These are phyloP conservation scores for Podospora pseudopauciseta DNA, from an alignment of 495 filamentous ascomycete species.

Conservation along the genomic window DNA sequence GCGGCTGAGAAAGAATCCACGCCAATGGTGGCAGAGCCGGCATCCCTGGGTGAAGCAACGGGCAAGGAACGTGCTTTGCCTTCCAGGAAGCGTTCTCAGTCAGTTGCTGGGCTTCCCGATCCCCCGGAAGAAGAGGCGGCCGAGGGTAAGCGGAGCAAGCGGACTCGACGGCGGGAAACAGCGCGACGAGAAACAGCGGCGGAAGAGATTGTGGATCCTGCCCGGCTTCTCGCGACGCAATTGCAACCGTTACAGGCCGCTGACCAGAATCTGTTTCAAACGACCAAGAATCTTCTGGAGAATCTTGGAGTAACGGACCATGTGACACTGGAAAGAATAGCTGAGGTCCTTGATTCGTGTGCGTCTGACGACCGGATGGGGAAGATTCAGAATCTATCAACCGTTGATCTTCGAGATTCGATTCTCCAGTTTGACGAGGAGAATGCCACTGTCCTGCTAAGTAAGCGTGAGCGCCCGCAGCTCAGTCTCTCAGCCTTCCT, in stretches of 20 bases:
- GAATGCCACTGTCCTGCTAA: conserved; percentile 39
- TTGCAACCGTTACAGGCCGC: conserved; percentile 63
- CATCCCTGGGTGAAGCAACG: conserved; percentile 20
- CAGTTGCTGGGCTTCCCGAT: conserved; percentile 57
- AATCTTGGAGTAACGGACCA: conserved; percentile 59
- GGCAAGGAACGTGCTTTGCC: conserved; percentile 33
- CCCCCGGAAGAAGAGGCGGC: conserved; percentile 53
- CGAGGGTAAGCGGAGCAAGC: conserved; percentile 73
- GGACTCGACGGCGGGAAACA: conserved; percentile 61
- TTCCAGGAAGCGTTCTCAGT: conserved; percentile 62
- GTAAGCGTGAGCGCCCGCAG: conserved; percentile 39
- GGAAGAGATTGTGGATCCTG: conserved; percentile 65
- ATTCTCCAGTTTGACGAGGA: conserved; percentile 43
- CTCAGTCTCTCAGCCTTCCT: conserved; percentile 66
- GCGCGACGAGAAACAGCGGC: conserved; percentile 64
- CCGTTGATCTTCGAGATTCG: conserved; percentile 41
- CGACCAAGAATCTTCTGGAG: conserved; percentile 60
- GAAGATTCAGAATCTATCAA: conserved; percentile 38
- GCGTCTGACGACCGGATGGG: conserved; percentile 42
- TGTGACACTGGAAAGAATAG: conserved; percentile 48
- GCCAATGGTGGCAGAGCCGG: conserved; percentile 8
- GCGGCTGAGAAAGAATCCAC: conserved; percentile 10
- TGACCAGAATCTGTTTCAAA: conserved; percentile 73
- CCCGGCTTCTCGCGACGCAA: conserved; percentile 68
- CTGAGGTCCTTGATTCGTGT: conserved; percentile 51